phyloP scores from a whole-genome alignment of 2,329 filamentous ascomycete species.

The Dactylellina haptotyla region DNA sequence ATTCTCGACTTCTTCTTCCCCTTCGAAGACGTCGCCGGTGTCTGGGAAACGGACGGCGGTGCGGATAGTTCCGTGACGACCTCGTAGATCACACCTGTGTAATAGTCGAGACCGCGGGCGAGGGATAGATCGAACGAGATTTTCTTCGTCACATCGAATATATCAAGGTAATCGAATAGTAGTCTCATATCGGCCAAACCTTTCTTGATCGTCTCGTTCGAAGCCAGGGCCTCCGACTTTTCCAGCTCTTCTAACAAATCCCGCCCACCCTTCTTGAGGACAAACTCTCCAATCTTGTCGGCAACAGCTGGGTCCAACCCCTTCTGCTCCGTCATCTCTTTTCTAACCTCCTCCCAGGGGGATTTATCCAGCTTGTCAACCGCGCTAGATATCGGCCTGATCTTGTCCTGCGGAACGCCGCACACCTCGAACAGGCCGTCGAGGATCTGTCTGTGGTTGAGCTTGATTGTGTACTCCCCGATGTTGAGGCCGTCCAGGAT shows the following conservation, averaged over 20 bases:
- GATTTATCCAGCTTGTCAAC: conserved; percentile 96
- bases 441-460: conserved; percentile 94
- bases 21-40: conserved; percentile 62
- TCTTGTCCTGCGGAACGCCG: conserved; percentile 86
- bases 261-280: conserved; percentile 74
- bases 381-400: conserved; percentile 87
- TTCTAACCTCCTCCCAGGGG: conserved; percentile 87
- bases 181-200: conserved; percentile 83
- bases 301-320: conserved; percentile 79
- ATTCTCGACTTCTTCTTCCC: conserved; percentile 66
- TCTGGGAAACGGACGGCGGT: conserved; percentile 62
- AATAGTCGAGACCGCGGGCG: conserved; percentile 90
- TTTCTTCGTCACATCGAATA: conserved; percentile 75
- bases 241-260: conserved; percentile 78
- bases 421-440: conserved; percentile 92
- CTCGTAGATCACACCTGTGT: conserved; percentile 90
- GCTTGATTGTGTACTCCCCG: conserved; percentile 80
- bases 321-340: conserved; percentile 94
- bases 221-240: conserved; percentile 73
- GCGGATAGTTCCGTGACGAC: conserved; percentile 84
- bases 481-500: conserved; percentile 78
- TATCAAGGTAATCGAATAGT: conserved; percentile 83
- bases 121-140: conserved; percentile 91
- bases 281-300: conserved; percentile 86
- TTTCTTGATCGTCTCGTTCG: conserved; percentile 78